phyloP scores from a whole-genome alignment of 495 filamentous ascomycete genomes.

The Hyphodiscus hymeniophilus region DNA sequence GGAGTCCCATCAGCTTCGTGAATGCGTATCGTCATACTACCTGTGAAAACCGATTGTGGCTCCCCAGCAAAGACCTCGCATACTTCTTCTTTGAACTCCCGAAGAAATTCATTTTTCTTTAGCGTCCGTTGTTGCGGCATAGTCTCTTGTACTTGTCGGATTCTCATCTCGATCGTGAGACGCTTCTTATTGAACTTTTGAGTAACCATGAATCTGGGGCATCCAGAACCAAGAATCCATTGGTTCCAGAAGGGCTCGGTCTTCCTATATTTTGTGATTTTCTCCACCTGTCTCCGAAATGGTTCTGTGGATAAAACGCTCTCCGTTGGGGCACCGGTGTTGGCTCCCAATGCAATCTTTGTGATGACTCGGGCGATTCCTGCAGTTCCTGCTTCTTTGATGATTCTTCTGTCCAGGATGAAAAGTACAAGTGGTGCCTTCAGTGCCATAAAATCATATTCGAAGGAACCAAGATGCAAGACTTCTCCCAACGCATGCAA shows the following conservation, averaged over 20 bases:
- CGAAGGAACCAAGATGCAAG: slow-evolving; percentile 69
- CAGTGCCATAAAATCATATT: slow-evolving; percentile 80
- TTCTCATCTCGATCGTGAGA: slow-evolving; percentile 86
- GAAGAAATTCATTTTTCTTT: slow-evolving; percentile 63
- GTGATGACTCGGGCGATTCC: slow-evolving; percentile 80
- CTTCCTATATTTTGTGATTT: slow-evolving; percentile 72
- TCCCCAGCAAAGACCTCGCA: slow-evolving; percentile 60
- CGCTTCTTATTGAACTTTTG: slow-evolving; percentile 98
- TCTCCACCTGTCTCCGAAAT: slow-evolving; percentile 79
- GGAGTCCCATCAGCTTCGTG: slow-evolving; percentile 98
- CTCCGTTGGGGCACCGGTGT: slow-evolving; percentile 61
- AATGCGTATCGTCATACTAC: slow-evolving; percentile 94
- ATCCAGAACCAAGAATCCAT: slow-evolving; percentile 84
- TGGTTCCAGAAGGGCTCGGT: slow-evolving; percentile 79
- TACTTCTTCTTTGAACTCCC: slow-evolving; percentile 72
- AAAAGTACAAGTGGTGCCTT: slow-evolving; percentile 90
- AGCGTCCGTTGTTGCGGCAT: slow-evolving; percentile 8
- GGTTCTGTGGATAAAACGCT: slow-evolving; percentile 62
- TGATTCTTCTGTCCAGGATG: slow-evolving; percentile 82
- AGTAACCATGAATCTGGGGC: slow-evolving; percentile 73
- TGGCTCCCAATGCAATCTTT: slow-evolving; percentile 70
- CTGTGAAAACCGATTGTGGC: slow-evolving; percentile 74
- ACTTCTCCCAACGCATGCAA: slow-evolving; percentile 71
- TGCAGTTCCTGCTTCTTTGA: slow-evolving; percentile 75
- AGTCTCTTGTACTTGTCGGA: slow-evolving; percentile 67